These are phyloP conservation scores for Trametes coccinea DNA, from an alignment of 768 basidiomycete species.

Conservation along the genomic window DNA sequence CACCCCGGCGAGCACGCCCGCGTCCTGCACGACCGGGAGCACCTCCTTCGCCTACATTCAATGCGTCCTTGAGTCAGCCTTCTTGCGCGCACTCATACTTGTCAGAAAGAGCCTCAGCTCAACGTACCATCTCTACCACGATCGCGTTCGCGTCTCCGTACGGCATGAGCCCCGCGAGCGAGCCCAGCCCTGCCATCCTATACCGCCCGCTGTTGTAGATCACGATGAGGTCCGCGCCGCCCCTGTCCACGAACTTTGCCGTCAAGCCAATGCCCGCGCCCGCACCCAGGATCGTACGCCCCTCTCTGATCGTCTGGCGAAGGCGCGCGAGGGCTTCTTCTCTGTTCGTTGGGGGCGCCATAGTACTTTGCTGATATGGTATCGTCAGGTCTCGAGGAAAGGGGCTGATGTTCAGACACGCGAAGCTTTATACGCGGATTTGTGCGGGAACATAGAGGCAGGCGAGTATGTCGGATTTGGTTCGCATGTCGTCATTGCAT, in stretches of 20 bases:
- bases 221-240: slow-evolving; percentile 24
- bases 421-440: too few species aligned
- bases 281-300: slow-evolving; percentile 19
- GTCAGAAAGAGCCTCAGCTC: neutral
- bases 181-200: slow-evolving; percentile 22
- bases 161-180: slow-evolving; percentile 22
- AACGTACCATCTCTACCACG: slow-evolving; percentile 21
- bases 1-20: slow-evolving; percentile 22
- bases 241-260: slow-evolving; percentile 23
- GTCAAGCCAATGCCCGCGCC: slow-evolving; percentile 24
- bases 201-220: slow-evolving; percentile 25
- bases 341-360: slow-evolving; percentile 11
- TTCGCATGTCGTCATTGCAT: too few species aligned
- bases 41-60: slow-evolving; percentile 20
- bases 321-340: slow-evolving; percentile 19
- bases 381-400: too few species aligned
- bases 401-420: too few species aligned
- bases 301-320: slow-evolving; percentile 18
- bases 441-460: too few species aligned
- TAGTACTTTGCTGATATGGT: too few species aligned
- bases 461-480: too few species aligned
- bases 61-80: too few species aligned
- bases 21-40: slow-evolving; percentile 19
- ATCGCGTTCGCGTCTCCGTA: slow-evolving; percentile 24
- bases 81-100: too few species aligned